Percentiles rank a stretch among this genome's conserved stretches.
phyloP scores from a whole-genome alignment of 192 early-diverging fungal genomes.

The Gamsiella multidivaricata region DNA sequence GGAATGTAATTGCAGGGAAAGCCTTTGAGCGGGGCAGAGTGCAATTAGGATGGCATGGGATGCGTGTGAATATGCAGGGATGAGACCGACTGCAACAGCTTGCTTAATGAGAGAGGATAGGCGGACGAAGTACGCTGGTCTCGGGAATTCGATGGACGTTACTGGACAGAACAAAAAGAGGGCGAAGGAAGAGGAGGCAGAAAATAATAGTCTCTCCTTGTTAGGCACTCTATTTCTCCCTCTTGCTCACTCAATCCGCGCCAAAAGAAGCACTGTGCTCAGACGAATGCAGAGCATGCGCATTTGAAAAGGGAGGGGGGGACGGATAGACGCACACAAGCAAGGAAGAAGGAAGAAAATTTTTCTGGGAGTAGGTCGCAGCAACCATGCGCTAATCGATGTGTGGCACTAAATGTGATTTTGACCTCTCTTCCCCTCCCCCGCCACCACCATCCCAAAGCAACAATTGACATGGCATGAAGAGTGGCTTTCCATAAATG shows the following conservation, averaged over 20 bases:
- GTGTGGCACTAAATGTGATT: no score
- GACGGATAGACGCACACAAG: not conserved
- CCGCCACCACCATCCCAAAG: no score
- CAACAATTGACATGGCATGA: no score
- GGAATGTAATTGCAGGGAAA: not conserved
- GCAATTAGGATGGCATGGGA: not conserved
- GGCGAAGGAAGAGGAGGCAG: not conserved
- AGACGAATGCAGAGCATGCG: no score
- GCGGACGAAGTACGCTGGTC: not conserved
- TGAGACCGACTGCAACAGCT: not conserved
- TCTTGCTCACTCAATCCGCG: no score
- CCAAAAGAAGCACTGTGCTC: no score
- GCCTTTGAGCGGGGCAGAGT: not conserved
- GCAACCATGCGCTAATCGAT: no score
- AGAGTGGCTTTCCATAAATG: no score
- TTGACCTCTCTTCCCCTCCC: no score
- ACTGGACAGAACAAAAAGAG: not conserved
- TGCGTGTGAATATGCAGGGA: slow-evolving; percentile 17
- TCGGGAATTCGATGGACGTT: not conserved
- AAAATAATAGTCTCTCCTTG: not conserved
- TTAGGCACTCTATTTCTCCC: not conserved
- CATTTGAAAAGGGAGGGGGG: not conserved
- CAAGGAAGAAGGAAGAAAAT: not conserved
- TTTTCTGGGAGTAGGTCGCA: no score
- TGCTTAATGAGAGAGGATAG: not conserved